Evolutionary conservation across 805 yeast species (phyloP), one percentile per base, ranked within the genome.

Genomic region (Candida odintsovae): DNA sequence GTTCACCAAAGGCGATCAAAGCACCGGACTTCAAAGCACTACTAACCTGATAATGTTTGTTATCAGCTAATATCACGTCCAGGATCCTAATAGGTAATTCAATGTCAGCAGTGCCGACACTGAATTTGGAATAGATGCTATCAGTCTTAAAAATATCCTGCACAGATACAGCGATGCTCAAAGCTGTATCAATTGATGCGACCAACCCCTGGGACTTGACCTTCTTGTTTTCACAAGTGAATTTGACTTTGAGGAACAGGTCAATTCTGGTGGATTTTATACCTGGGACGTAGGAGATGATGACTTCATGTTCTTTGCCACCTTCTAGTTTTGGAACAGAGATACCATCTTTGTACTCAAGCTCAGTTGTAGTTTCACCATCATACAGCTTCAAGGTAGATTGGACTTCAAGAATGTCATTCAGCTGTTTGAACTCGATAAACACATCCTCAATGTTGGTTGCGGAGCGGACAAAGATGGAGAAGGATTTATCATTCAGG

Each of bases 151-250:
- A 86, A 11, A 82, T 79, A 60, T 88, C 96, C 56, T 86, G 92
- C 2, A 86, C 95, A 3, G 88, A 80, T 1, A 86, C 94, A 0
- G 89, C 82, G 8, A 86, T 66, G 6, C 77, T 70, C 35, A 87
- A 67, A 1, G 77, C 64, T 6, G 81, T 76, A 49, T 83, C 82
- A 6, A 84, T 49, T 2, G 56, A 54, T 26, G 57, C 54, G 22
- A 45, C 56, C 0, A 33, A 41, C 11, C 50, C 64, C 59, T 42
- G 55, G 45, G 51, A 54, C 18, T 49, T 43, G 6, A 15, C 22
- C 3, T 40, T 25, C 2, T 48, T 53, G 7, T 44, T 38, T 1
- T 6, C 7, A 11, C 49, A 8, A 1, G 37, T 29, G 45, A 55
- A 59, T 2, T 38, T 26, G n/a, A 51, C 20, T 6, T 46, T 42